phyloP scores from a whole-genome alignment of 352 stramenopile species.

The Phytophthora agathidicida region DNA sequence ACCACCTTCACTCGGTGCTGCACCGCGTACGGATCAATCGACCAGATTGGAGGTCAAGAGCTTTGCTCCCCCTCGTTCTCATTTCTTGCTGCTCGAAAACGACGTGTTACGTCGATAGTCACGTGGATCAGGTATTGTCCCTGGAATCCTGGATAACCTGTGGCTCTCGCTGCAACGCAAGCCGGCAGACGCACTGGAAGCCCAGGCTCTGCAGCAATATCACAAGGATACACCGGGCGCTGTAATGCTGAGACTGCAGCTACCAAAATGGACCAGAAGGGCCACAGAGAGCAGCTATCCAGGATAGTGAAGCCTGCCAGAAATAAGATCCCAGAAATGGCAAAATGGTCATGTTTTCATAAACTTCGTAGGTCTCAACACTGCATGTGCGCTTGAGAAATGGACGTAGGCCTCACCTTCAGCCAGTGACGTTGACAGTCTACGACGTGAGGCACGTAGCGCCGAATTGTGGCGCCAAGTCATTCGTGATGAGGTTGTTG shows the following conservation, averaged over 20 bases:
- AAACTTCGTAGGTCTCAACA: no score
- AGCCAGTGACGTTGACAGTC: no score
- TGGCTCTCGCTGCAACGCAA: not conserved
- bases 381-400: no score
- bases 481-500: slow-evolving; percentile 53
- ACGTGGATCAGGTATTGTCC: slow-evolving; percentile 26
- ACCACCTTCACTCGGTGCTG: slow-evolving; percentile 14
- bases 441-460: slow-evolving; percentile 46
- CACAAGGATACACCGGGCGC: slow-evolving; percentile 17
- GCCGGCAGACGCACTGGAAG: slow-evolving; percentile 28
- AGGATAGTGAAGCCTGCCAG: slow-evolving; percentile 17
- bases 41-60: slow-evolving; percentile 6
- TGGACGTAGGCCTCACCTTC: no score
- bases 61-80: slow-evolving; percentile 2
- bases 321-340: slow-evolving; percentile 33
- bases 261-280: slow-evolving; percentile 26
- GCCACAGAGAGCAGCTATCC: slow-evolving; percentile 1
- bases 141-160: slow-evolving; percentile 10
- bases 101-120: slow-evolving; percentile 29
- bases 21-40: slow-evolving; percentile 20
- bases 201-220: slow-evolving; percentile 17
- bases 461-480: slow-evolving; percentile 48
- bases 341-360: slow-evolving; percentile 8
- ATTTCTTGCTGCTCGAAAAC: slow-evolving; percentile 25
- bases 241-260: slow-evolving; percentile 14